These are phyloP conservation scores for Kazachstania psychrophila DNA, from an alignment of 805 yeast species.

Conservation along the genomic window DNA sequence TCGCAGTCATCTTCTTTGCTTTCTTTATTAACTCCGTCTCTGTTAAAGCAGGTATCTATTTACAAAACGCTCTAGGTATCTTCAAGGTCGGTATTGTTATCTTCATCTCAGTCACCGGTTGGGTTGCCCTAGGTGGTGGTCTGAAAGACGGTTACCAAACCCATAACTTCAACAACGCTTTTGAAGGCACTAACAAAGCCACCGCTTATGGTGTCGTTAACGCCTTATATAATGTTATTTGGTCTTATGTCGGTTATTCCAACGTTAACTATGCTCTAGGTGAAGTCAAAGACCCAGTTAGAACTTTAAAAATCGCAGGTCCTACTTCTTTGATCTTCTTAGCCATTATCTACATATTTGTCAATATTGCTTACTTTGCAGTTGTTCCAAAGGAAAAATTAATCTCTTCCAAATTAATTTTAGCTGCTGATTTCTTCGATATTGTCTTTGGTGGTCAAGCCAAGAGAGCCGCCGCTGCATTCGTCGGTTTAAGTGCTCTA, in stretches of 20 bases:
- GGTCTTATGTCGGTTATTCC: constrained; percentile 79
- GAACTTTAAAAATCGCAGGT: constrained; percentile 62
- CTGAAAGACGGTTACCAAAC: constrained; percentile 44
- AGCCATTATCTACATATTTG: constrained; percentile 61
- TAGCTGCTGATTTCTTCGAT: constrained; percentile 69
- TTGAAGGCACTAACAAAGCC: constrained; percentile 43
- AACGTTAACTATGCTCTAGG: constrained; percentile 78
- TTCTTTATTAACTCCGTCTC: constrained; percentile 52
- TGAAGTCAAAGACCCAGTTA: constrained; percentile 65
- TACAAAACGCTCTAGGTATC: constrained; percentile 58
- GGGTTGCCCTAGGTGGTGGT: constrained; percentile 76
- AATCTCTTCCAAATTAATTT: constrained; percentile 51
- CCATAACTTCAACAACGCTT: constrained; percentile 51
- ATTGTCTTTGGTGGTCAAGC: constrained; percentile 63
- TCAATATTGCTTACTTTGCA: constrained; percentile 71
- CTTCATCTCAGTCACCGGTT: constrained; percentile 66
- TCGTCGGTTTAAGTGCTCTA: constrained; percentile 71
- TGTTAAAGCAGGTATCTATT: constrained; percentile 55
- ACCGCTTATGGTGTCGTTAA: constrained; percentile 63
- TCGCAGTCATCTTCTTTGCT: constrained; percentile 64
- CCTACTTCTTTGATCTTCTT: constrained; percentile 58
- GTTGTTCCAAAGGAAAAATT: constrained; percentile 64
- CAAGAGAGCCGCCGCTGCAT: constrained; percentile 63
- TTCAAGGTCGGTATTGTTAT: constrained; percentile 65
- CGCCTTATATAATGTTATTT: constrained; percentile 72